phyloP scores from a whole-genome alignment of 495 filamentous ascomycete species.

The Lepidopterella palustris region DNA sequence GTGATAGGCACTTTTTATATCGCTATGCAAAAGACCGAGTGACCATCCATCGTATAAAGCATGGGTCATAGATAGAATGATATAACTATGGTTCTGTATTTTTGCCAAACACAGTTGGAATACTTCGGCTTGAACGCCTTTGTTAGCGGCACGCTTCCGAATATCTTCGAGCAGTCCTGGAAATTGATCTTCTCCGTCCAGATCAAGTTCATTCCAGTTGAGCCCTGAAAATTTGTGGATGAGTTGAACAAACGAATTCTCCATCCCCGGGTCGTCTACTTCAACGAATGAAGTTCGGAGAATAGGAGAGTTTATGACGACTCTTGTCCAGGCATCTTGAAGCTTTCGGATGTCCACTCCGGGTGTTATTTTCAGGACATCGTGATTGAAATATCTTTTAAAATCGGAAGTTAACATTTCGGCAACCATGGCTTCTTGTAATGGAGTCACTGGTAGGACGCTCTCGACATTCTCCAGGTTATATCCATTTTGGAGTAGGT shows the following conservation, averaged over 20 bases:
- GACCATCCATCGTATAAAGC: slow-evolving; percentile 78
- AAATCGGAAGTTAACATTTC: slow-evolving; percentile 63
- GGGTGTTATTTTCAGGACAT: slow-evolving; percentile 51
- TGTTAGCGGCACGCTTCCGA: slow-evolving; percentile 12
- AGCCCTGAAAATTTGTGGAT: slow-evolving; percentile 38
- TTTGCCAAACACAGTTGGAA: slow-evolving; percentile 33
- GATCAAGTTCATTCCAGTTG: slow-evolving; percentile 13
- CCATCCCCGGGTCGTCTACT: slow-evolving; percentile 50
- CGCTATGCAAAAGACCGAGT: slow-evolving; percentile 56
- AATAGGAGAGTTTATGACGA: slow-evolving; percentile 57
- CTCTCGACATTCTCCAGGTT: slow-evolving; percentile 42
- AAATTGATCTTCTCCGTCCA: slow-evolving; percentile 13
- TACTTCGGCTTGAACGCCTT: slow-evolving; percentile 2
- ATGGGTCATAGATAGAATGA: slow-evolving; percentile 68
- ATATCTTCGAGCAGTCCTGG: slow-evolving; percentile 21
- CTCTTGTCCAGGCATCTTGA: slow-evolving; percentile 52
- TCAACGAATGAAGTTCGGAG: slow-evolving; percentile 66
- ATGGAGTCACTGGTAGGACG: slow-evolving; percentile 59
- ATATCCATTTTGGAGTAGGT: slow-evolving; percentile 5
- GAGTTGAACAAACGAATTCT: slow-evolving; percentile 57
- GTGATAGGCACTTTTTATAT: slow-evolving; percentile 55
- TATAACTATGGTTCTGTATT: slow-evolving; percentile 34
- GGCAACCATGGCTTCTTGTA: slow-evolving; percentile 78
- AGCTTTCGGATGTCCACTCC: slow-evolving; percentile 48
- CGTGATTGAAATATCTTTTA: slow-evolving; percentile 72